Percentiles rank a stretch among this genome's conserved stretches.
Conservation (phyloP, 1,284 basidiomycete genomes). For the Leccinum subrobustum region DNA sequence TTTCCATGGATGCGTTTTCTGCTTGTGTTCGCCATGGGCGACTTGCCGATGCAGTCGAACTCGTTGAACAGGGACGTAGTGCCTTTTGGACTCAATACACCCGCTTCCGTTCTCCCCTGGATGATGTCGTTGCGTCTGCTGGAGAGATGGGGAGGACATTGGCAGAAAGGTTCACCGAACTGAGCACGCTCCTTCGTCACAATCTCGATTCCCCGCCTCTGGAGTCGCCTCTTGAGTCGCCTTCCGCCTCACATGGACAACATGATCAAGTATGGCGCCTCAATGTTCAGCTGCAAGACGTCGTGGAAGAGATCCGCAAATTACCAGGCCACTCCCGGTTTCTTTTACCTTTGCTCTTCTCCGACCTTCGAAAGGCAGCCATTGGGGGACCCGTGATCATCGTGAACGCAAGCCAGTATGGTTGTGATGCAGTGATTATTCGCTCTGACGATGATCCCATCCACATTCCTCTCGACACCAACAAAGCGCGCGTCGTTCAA, state of each 20-base stretch:
- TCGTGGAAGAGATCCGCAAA: not conserved
- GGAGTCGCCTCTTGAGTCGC: not conserved
- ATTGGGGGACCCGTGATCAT: not conserved
- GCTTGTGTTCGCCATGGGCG: not conserved
- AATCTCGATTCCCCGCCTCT: not conserved
- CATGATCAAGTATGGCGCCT: not conserved
- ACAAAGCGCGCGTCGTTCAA: not conserved
- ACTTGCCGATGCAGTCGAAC: not conserved
- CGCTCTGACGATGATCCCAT: slow-evolving; percentile 6
- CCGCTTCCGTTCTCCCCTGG: not conserved
- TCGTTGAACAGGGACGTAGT: not conserved
- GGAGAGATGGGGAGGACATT: not conserved
- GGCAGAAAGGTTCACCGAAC: not conserved
- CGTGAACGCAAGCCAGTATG: not conserved
- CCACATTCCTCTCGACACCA: slow-evolving; percentile 12
- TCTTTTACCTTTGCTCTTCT: not conserved
- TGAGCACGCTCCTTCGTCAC: not conserved
- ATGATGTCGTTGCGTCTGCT: not conserved
- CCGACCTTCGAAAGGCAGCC: not conserved
- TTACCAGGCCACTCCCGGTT: slow-evolving; percentile 19
- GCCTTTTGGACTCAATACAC: not conserved
- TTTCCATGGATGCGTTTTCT: not conserved
- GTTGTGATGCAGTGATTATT: slow-evolving; percentile 18
- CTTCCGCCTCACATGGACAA: not conserved
- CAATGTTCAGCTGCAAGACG: not conserved